Percentiles rank a stretch among this genome's conserved stretches.
Evolutionary conservation across 2,329 filamentous ascomycete genomes (phyloP).

Genomic region (Paramyrothecium sp.): DNA sequence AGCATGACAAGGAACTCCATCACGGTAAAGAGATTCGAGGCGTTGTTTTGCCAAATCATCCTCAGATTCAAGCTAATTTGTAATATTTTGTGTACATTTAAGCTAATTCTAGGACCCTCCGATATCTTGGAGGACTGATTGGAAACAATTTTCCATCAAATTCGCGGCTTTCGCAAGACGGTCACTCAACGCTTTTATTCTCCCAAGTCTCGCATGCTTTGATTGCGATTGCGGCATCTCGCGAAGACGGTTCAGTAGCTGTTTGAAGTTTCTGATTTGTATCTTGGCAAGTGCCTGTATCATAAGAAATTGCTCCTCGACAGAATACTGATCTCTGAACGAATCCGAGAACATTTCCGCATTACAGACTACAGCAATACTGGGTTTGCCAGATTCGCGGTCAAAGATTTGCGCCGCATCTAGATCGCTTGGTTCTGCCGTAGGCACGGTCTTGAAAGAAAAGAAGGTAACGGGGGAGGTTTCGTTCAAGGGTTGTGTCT

Average conservation of each 20-base stretch:
- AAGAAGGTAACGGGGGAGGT: not conserved
- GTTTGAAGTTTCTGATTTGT: slow-evolving; percentile 21
- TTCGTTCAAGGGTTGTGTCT: too few species aligned
- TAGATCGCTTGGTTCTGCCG: not conserved
- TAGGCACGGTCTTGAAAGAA: not conserved
- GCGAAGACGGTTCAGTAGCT: slow-evolving; percentile 15
- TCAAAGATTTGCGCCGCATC: slow-evolving; percentile 13
- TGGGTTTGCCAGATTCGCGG: slow-evolving; percentile 6
- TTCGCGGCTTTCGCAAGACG: slow-evolving; percentile 2
- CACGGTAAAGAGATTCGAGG: too few species aligned
- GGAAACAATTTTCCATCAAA: slow-evolving; percentile 8
- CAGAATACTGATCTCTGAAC: slow-evolving; percentile 20
- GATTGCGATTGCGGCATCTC: slow-evolving; percentile 7
- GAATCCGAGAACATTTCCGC: slow-evolving; percentile 20
- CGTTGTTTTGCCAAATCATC: too few species aligned
- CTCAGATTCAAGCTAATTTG: too few species aligned
- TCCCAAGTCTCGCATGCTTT: slow-evolving; percentile 6
- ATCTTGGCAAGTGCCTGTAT: slow-evolving; percentile 20
- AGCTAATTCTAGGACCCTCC: not conserved
- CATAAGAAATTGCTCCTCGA: slow-evolving; percentile 27
- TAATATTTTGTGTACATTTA: too few species aligned
- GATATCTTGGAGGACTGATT: slow-evolving; percentile 5
- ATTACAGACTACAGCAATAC: slow-evolving; percentile 15
- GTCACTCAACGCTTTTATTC: slow-evolving; percentile 3
- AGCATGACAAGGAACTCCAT: too few species aligned